Base-by-base conservation (phyloP, 495 filamentous ascomycete species). In the Aspergillus sparsus region DNA sequence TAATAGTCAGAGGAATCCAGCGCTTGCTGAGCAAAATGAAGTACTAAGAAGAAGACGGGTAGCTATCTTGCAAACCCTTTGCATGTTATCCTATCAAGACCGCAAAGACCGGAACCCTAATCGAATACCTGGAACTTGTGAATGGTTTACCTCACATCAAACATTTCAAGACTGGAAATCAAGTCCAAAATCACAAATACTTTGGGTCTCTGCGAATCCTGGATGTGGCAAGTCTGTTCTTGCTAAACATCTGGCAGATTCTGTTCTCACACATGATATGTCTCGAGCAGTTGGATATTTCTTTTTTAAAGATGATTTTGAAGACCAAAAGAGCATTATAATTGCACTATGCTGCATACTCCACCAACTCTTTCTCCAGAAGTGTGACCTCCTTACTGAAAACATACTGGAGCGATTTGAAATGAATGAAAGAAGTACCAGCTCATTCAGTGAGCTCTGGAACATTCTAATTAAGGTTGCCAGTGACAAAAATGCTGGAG, bases 131-230 rank as follows among this genome's bases (percentile, higher is more conserved):
- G 74, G 68, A 9, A 77, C 76, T 5, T 76, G 75, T 41, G 47
- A 65, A 39, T 77, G 73, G 73, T 68, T 76, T 33, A 44, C 69
- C 0, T n/a, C 63, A 0, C 63, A 76, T 50, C 9, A 62, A 0
- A 37, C 47, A 16, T 53, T 47, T 60, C 35, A 7, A 0, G 12
- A 32, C 47, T 42, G 41, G 32, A 21, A 49, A 34, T 10, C 39
- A 15, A 63, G 34, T 15, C 0, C 49, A 21, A 13, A 10, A 3
- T 66, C 70, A 1, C 49, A 53, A 12, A 53, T 76, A 3, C 72
- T 85, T 6, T 80, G 77, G 74, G 73, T 84, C 7, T 80, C 81
- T 11, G 81, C 82, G 31, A 74, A 83, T 51, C 81, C 82, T 7
- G 81, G 82, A 7, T 83, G 80, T 62, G 21, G 21, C 21, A 27